phyloP scores from a whole-genome alignment of 2,329 filamentous ascomycete species.

The Ceratocystis eucalypticola region DNA sequence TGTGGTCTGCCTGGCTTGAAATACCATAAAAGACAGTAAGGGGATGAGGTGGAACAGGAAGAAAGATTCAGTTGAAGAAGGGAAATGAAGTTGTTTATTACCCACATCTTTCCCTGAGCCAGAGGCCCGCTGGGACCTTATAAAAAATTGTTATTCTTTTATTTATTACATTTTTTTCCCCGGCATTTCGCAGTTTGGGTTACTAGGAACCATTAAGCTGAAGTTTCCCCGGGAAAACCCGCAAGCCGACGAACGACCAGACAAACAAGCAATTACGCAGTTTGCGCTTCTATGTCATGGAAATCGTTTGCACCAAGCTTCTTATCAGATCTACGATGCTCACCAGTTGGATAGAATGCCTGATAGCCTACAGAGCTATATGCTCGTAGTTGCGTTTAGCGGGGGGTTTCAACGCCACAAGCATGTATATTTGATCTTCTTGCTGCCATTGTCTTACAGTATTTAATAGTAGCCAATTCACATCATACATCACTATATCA shows the following conservation, averaged over 20 bases:
- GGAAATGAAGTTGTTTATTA: background rate
- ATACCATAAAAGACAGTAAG: background rate
- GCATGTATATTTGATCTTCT: too few relatives aligned
- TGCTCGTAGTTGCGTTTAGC: too few relatives aligned
- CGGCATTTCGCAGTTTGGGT: background rate
- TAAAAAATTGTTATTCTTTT: background rate
- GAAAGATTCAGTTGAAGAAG: background rate
- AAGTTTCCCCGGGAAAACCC: constrained; percentile 6
- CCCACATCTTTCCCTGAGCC: background rate
- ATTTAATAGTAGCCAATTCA: too few relatives aligned
- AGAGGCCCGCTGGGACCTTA: background rate
- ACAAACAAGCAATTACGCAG: background rate
- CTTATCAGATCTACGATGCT: background rate
- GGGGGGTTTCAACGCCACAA: too few relatives aligned
- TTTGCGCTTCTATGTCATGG: too few relatives aligned
- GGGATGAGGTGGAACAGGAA: background rate
- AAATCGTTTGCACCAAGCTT: background rate
- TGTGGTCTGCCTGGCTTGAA: background rate
- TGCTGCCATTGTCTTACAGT: too few relatives aligned
- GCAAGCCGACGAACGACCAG: background rate
- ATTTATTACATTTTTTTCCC: background rate
- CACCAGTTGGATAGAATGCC: too few relatives aligned
- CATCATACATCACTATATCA: too few relatives aligned
- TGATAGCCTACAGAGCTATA: too few relatives aligned
- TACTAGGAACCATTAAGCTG: background rate